phyloP scores from a whole-genome alignment of 1,139 yeast genomes.

The Taphrina flavorubra region DNA sequence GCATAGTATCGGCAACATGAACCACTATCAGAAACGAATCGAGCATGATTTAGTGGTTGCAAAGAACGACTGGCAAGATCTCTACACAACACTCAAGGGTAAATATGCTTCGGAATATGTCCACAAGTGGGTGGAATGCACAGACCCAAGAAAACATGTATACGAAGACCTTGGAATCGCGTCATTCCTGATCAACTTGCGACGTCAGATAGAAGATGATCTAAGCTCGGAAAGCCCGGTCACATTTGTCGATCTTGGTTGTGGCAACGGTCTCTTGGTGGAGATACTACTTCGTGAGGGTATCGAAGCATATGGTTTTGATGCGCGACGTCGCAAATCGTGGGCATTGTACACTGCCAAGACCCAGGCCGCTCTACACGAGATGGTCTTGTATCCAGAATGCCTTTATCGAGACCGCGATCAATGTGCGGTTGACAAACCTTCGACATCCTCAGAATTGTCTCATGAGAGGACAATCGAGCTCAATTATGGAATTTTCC shows the following conservation, averaged over 20 bases:
- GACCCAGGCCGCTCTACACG: constrained; percentile 64
- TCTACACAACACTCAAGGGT: constrained; percentile 79
- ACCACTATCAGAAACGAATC: constrained; percentile 86
- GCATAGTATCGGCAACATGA: constrained; percentile 81
- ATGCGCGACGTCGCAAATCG: constrained; percentile 86
- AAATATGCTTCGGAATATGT: constrained; percentile 77
- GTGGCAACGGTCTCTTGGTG: constrained; percentile 91
- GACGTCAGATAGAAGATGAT: constrained; percentile 56
- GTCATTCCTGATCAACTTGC: constrained; percentile 84
- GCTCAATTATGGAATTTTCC: constrained; percentile 62
- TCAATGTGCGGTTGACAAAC: not conserved
- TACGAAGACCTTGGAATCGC: constrained; percentile 97
- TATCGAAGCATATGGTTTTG: constrained; percentile 80
- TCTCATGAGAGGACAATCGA: not conserved
- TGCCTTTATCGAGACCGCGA: constrained; percentile 48
- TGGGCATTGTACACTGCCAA: constrained; percentile 75
- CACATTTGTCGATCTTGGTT: constrained; percentile 87
- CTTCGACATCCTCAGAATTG: not conserved
- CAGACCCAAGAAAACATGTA: constrained; percentile 94
- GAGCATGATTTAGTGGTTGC: constrained; percentile 86
- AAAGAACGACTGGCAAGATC: constrained; percentile 79
- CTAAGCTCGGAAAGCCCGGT: constrained; percentile 50
- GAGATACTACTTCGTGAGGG: constrained; percentile 80
- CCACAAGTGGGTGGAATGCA: constrained; percentile 87
- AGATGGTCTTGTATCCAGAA: constrained; percentile 80